These are phyloP conservation scores for Echria macrotheca DNA, from an alignment of 495 filamentous ascomycete genomes.

Conservation along the genomic window DNA sequence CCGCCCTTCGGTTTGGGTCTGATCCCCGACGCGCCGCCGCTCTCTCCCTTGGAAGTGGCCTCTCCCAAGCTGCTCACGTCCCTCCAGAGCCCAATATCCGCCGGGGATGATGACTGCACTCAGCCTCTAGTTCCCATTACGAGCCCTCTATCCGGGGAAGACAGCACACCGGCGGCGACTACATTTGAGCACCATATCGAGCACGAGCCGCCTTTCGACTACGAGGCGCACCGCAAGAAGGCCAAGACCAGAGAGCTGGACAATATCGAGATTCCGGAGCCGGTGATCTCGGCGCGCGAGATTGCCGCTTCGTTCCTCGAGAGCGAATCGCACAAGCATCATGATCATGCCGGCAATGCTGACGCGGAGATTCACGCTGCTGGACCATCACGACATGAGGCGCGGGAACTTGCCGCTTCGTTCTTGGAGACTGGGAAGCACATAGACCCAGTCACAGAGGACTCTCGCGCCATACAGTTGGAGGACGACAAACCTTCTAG, in stretches of 20 bases:
- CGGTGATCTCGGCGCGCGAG: conserved; percentile 13
- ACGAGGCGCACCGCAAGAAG: conserved; percentile 32
- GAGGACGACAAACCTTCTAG: neutral
- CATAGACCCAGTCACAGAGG: neutral
- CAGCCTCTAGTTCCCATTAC: conserved; percentile 10
- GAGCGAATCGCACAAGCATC: neutral
- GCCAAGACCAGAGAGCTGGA: conserved; percentile 26
- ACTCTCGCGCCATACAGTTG: neutral
- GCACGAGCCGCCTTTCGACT: conserved; percentile 37
- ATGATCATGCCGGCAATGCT: neutral
- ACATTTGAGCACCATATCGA: conserved; percentile 19
- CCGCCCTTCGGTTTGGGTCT: conserved; percentile 21
- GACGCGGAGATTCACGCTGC: neutral
- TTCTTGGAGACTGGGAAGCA: conserved; percentile 5
- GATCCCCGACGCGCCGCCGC: conserved; percentile 26
- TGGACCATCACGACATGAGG: conserved; percentile 1
- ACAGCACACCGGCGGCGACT: too few relatives aligned
- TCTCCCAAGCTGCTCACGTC: conserved; percentile 25
- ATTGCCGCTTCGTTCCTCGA: conserved; percentile 11
- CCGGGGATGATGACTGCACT: neutral
- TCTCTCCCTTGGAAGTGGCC: conserved; percentile 17
- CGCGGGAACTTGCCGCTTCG: conserved; percentile 9
- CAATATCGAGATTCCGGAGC: conserved; percentile 6
- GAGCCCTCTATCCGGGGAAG: too few relatives aligned
- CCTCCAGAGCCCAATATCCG: conserved; percentile 12